A percentile compares a stretch with the other conserved stretches of the same genome.
Evolutionary conservation across 1,284 basidiomycete genomes (phyloP).

Genomic region (Ustilago cynodontis): DNA sequence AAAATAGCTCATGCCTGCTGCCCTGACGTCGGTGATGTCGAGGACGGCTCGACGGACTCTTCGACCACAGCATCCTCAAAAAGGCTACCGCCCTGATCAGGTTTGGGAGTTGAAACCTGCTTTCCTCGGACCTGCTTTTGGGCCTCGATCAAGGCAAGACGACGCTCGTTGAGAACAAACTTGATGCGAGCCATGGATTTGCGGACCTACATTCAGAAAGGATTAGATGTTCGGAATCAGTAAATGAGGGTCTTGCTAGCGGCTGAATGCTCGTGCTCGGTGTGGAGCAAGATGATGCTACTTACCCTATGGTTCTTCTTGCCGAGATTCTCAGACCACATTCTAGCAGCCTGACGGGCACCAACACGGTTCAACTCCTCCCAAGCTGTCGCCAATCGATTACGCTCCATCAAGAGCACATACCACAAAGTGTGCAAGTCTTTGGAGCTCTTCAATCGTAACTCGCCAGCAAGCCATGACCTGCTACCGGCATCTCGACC

Average conservation of each 20-base stretch:
- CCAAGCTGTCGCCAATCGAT: conserved; percentile 61
- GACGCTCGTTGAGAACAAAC: conserved; percentile 89
- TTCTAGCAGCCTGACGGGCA: conserved; percentile 48
- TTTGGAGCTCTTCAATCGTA: conserved; percentile 62
- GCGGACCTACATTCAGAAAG: conserved; percentile 76
- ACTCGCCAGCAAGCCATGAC: conserved; percentile 63
- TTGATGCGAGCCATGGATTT: conserved; percentile 99
- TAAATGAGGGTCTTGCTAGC: not conserved
- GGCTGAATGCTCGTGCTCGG: not conserved
- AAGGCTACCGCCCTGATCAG: conserved; percentile 22
- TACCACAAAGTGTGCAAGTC: conserved; percentile 69
- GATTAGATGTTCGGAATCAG: not conserved
- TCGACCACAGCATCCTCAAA: conserved; percentile 27
- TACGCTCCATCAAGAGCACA: conserved; percentile 64
- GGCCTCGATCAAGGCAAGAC: conserved; percentile 80
- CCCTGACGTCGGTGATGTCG: not conserved
- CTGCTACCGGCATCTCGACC: conserved; percentile 46
- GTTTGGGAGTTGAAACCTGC: conserved; percentile 18
- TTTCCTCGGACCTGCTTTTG: conserved; percentile 72
- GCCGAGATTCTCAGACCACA: conserved; percentile 54
- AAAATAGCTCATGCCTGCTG: conserved; percentile 5
- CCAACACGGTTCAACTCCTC: conserved; percentile 61
- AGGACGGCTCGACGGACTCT: not conserved
- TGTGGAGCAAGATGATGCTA: conserved; percentile 5
- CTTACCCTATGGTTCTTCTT: conserved; percentile 62